Evolutionary conservation across 768 basidiomycete genomes (phyloP).

Genomic region (Phallus indusiatus): DNA sequence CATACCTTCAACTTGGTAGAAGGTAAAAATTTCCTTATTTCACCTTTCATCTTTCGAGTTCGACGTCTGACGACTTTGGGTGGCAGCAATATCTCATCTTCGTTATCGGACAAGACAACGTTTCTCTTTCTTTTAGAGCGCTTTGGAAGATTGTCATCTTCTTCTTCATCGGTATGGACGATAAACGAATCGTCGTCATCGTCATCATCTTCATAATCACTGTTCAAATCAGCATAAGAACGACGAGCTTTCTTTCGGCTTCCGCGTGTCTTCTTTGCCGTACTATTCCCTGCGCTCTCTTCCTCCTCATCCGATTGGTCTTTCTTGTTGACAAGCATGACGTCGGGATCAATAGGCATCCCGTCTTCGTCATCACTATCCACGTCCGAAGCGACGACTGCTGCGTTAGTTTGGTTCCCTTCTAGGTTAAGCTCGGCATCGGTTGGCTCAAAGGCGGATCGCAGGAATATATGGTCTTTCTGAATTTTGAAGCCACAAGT

Average conservation of each 20-base stretch:
- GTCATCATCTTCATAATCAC: slow-evolving; percentile 30
- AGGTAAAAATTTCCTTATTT: slow-evolving; percentile 42
- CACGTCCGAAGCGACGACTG: slow-evolving; percentile 8
- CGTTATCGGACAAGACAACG: slow-evolving; percentile 28
- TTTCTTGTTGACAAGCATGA: background rate
- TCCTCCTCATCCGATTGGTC: slow-evolving; percentile 11
- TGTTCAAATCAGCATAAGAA: slow-evolving; percentile 13
- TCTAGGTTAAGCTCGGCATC: slow-evolving; percentile 23
- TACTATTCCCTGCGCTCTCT: slow-evolving; percentile 21
- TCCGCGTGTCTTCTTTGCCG: slow-evolving; percentile 5
- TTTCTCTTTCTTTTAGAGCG: slow-evolving; percentile 28
- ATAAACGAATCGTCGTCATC: slow-evolving; percentile 45
- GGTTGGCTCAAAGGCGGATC: slow-evolving; percentile 52
- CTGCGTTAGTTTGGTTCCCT: slow-evolving; percentile 23
- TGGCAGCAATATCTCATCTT: slow-evolving; percentile 24
- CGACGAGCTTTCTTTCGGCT: slow-evolving; percentile 12
- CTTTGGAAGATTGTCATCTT: slow-evolving; percentile 38
- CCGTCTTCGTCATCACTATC: slow-evolving; percentile 21
- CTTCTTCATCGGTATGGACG: slow-evolving; percentile 43
- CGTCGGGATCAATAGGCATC: slow-evolving; percentile 11
- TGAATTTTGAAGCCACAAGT: slow-evolving; percentile 47
- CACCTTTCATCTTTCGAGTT: background rate
- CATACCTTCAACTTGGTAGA: slow-evolving; percentile 69
- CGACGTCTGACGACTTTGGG: slow-evolving; percentile 25
- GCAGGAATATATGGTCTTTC: slow-evolving; percentile 39